Evolutionary conservation across 257 asterid genomes (phyloP).

Genomic region (Fraxinus quadrangulata): DNA sequence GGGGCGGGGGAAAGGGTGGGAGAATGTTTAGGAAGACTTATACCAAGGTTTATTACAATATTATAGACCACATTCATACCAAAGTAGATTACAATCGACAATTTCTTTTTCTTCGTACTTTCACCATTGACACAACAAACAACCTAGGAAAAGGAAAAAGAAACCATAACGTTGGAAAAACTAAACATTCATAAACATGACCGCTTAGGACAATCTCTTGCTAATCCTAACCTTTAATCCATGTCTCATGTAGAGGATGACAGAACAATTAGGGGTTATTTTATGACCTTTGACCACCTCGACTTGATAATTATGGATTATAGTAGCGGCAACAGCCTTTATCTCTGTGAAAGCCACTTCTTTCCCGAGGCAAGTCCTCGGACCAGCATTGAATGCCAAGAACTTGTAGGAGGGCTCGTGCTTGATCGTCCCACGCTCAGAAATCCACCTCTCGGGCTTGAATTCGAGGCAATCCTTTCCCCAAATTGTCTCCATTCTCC

Average conservation of each 20-base stretch:
- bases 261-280: constrained; percentile 53
- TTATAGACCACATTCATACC: not conserved
- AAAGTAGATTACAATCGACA: not conserved
- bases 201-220: constrained; percentile 40
- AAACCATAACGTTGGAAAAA: not conserved
- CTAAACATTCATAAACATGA: not conserved
- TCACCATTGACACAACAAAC: not conserved
- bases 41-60: not conserved
- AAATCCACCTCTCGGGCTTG: constrained; percentile 75
- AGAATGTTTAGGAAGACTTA: not conserved
- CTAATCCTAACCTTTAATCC: constrained; percentile 56
- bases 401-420: constrained; percentile 78
- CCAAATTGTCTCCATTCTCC: constrained; percentile 64
- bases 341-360: constrained; percentile 64
- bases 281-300: constrained; percentile 44
- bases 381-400: constrained; percentile 75
- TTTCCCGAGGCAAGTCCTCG: constrained; percentile 70
- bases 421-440: constrained; percentile 55
- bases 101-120: not conserved
- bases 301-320: constrained; percentile 50
- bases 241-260: constrained; percentile 57
- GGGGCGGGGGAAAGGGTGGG: not conserved
- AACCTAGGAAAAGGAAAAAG: not conserved
- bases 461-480: constrained; percentile 61
- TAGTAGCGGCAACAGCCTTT: constrained; percentile 55